Base-by-base conservation (phyloP, 495 filamentous ascomycete species). In the Sordaria brevicollis region DNA sequence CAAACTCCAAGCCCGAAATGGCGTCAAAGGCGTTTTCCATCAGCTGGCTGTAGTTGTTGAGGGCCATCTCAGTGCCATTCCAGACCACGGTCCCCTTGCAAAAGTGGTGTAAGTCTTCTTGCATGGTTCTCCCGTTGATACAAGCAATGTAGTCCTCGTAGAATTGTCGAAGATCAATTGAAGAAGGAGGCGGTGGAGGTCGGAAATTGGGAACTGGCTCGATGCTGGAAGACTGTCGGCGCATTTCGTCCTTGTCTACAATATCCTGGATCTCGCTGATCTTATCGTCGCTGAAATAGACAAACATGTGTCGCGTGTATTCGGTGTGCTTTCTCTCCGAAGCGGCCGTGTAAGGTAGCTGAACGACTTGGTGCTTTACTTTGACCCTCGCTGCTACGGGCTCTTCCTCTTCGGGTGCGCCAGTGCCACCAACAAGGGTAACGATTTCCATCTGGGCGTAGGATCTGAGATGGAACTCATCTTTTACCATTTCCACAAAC, bases 41-140 rank as follows among this genome's bases (percentile, higher is more conserved):
- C 74, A 80, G 68, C 5, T 68, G 41, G 1, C 72, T 68, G 67
- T 81, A 80, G 34, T 68, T 36, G 2, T 77, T 71, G 7, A 73
- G 35, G 29, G 74, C 62, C 67, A 77, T 41, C 10, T 68, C 65
- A 17, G 66, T 68, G 9, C 74, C 74, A 65, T 80, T 79, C 68
- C 74, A 73, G 11, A 74, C 67, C 31, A 75, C 74, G 5, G 69
- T 62, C 19, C 67, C 35, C 43, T 76, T 75, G 70, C 74, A 77
- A 38, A 76, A 79, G 1, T 37, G 36, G 7, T 68, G 66, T 31
- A 80, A 72, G 17, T 73, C 73, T n/a, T 70, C 38, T 17, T 49
- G 68, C 73, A 80, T 76, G 3, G 65, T 71, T n/a, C 74, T 71
- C 36, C 31, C 69, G 66, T 79, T 79, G 69, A 80, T 77, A 69